phyloP scores from a whole-genome alignment of 2,329 filamentous ascomycete genomes.

The Colletotrichum higginsianum region DNA sequence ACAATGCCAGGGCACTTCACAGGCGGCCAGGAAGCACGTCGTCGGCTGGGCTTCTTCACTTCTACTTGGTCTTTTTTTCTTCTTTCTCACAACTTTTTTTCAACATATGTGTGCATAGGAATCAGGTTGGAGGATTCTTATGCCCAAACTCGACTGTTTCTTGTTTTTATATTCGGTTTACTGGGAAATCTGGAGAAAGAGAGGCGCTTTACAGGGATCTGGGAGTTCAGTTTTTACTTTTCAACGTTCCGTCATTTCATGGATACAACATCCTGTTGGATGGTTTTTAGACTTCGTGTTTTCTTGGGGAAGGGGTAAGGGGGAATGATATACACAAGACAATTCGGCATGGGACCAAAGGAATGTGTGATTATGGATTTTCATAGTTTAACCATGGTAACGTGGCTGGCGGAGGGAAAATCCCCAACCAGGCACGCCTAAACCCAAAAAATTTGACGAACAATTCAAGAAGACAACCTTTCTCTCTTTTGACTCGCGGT shows the following conservation, averaged over 20 bases:
- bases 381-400: constrained; percentile 33
- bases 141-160: constrained; percentile 1
- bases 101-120: constrained; percentile 22
- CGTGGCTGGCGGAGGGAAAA: constrained; percentile 5
- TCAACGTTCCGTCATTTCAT: neutral
- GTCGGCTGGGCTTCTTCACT: constrained; percentile 15
- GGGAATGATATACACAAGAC: constrained; percentile 32
- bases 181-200: constrained; percentile 31
- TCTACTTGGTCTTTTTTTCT: neutral
- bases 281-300: constrained; percentile 33
- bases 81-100: constrained; percentile 16
- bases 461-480: neutral
- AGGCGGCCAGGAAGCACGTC: constrained; percentile 21
- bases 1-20: constrained; percentile 29
- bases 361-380: constrained; percentile 33
- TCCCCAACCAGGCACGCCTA: constrained; percentile 2
- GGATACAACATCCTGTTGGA: constrained; percentile 31
- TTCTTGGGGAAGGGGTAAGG: neutral
- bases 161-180: constrained; percentile 5
- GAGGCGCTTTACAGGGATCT: constrained; percentile 35
- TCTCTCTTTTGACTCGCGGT: neutral
- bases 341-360: constrained; percentile 34
- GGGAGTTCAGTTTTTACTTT: constrained; percentile 1
- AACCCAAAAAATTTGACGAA: constrained; percentile 16
- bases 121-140: constrained; percentile 21